A percentile compares a stretch with the other conserved stretches of the same genome.
These are phyloP conservation scores for Mallotus repandus DNA, from an alignment of 441 rosid species.

Conservation along the genomic window DNA sequence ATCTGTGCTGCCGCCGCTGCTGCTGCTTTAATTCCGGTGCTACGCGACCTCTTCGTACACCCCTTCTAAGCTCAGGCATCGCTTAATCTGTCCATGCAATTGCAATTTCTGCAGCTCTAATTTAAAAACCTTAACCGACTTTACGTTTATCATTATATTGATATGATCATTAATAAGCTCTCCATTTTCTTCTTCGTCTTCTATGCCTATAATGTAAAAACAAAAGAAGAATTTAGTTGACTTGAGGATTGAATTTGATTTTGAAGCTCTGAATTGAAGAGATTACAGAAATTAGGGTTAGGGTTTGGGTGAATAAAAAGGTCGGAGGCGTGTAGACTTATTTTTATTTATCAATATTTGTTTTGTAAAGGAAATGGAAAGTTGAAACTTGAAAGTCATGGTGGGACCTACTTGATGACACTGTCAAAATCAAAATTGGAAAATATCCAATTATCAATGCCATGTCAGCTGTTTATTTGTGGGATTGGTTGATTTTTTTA, in stretches of 20 bases:
- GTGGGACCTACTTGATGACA: too few species aligned
- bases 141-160: conserved; percentile 49
- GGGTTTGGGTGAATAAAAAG: conserved; percentile 20
- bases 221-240: too few species aligned
- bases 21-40: conserved; percentile 33
- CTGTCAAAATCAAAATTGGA: too few species aligned
- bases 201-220: background rate
- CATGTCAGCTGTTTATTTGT: too few species aligned
- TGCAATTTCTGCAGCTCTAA: conserved; percentile 7
- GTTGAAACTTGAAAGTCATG: too few species aligned
- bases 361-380: too few species aligned
- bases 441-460: too few species aligned
- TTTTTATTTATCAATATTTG: too few species aligned
- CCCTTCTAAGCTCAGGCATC: conserved; percentile 90
- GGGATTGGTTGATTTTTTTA: too few species aligned
- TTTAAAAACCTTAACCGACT: conserved; percentile 29
- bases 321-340: background rate
- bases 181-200: conserved; percentile 25
- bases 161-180: conserved; percentile 6
- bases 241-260: background rate
- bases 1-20: too few species aligned
- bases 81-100: conserved; percentile 69
- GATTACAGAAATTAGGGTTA: conserved; percentile 19
- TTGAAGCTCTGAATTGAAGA: background rate
- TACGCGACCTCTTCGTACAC: conserved; percentile 70